These are phyloP conservation scores for Penicillium verhagenii DNA, from an alignment of 495 filamentous ascomycete genomes.

Conservation along the genomic window DNA sequence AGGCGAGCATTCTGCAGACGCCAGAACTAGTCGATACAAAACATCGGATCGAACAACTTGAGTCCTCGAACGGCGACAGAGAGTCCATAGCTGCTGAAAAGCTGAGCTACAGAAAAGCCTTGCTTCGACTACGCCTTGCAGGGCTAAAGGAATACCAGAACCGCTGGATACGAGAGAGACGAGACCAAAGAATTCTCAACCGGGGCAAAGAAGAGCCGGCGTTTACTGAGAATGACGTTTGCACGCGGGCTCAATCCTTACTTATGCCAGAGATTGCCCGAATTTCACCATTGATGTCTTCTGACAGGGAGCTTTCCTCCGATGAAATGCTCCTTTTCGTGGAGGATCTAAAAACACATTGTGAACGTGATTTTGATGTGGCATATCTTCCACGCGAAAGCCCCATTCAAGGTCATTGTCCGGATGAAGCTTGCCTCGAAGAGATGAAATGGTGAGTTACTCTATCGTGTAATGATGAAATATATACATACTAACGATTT, in stretches of 20 bases:
- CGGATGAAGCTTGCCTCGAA: no score
- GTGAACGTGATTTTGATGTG: constrained; percentile 18
- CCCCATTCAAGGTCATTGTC: constrained; percentile 17
- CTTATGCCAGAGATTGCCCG: constrained; percentile 16
- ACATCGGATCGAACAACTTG: constrained; percentile 6
- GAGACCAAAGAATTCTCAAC: constrained; percentile 19
- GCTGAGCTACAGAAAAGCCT: constrained; percentile 12
- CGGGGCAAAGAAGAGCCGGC: constrained; percentile 12
- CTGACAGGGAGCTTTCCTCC: constrained; percentile 14
- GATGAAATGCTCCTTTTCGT: constrained; percentile 23
- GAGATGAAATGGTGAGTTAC: no score
- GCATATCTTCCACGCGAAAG: constrained; percentile 21
- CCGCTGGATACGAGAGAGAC: constrained; percentile 13
- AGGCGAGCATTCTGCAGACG: constrained; percentile 18
- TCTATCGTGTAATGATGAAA: no score
- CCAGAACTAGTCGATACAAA: constrained; percentile 12
- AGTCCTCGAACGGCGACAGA: constrained; percentile 1
- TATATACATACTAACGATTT: constrained; percentile 13
- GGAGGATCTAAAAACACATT: constrained; percentile 18
- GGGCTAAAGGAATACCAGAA: constrained; percentile 19
- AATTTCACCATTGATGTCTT: constrained; percentile 20
- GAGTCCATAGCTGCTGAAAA: not conserved
- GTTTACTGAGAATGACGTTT: constrained; percentile 7
- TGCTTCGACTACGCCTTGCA: constrained; percentile 11
- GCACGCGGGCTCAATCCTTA: constrained; percentile 10